Evolutionary conservation across 1,139 yeast genomes (phyloP).

Genomic region (Hemisphaericaspora xylanilytica): DNA sequence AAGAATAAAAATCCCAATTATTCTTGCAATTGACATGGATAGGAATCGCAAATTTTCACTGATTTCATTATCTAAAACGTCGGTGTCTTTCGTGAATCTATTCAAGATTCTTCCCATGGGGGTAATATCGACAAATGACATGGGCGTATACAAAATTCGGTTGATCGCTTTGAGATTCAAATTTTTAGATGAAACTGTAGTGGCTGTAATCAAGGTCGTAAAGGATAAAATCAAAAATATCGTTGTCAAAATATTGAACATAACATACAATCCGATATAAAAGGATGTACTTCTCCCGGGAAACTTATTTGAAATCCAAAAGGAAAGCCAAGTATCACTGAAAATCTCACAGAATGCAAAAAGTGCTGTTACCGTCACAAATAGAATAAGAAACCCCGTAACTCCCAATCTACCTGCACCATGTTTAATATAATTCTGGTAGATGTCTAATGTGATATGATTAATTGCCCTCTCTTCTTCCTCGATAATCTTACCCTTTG

Average conservation of each 20-base stretch:
- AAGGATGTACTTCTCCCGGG: constrained; percentile 43
- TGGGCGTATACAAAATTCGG: constrained; percentile 51
- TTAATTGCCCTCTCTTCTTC: constrained; percentile 42
- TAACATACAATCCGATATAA: constrained; percentile 71
- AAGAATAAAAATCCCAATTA: constrained; percentile 61
- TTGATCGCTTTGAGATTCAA: constrained; percentile 44
- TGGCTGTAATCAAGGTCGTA: constrained; percentile 46
- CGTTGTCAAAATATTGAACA: constrained; percentile 46
- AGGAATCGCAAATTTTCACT: constrained; percentile 57
- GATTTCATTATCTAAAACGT: constrained; percentile 73
- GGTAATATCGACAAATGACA: constrained; percentile 58
- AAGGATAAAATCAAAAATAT: constrained; percentile 43
- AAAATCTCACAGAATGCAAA: constrained; percentile 62
- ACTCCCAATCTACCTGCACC: constrained; percentile 54
- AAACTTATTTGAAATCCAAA: constrained; percentile 70
- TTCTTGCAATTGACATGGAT: constrained; percentile 49
- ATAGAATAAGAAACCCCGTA: constrained; percentile 12
- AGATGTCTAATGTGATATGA: constrained; percentile 29
- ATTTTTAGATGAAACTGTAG: constrained; percentile 46
- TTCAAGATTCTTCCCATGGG: constrained; percentile 61
- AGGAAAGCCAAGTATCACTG: constrained; percentile 80
- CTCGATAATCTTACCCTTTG: constrained; percentile 31
- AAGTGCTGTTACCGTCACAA: constrained; percentile 24
- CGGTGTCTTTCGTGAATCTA: constrained; percentile 77
- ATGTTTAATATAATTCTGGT: constrained; percentile 46